Conservation (phyloP, 2,329 filamentous ascomycete species). For the Xylaria hypoxylon region DNA sequence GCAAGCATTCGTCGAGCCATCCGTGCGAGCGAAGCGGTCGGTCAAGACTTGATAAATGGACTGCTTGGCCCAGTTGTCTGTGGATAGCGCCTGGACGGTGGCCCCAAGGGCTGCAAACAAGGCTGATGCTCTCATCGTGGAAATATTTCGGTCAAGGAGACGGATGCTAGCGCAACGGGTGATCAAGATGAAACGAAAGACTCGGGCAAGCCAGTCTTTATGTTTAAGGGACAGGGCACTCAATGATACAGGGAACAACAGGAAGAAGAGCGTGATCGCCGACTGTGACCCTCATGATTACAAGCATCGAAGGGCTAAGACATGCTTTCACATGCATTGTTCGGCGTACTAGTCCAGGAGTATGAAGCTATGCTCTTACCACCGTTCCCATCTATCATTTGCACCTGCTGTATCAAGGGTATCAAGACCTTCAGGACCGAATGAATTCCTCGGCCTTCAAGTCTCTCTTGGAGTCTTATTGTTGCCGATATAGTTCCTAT, state of each 20-base stretch:
- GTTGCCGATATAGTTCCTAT: neutral
- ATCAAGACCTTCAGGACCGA: slow-evolving; percentile 3
- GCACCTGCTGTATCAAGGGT: slow-evolving; percentile 22
- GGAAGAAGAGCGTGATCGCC: neutral
- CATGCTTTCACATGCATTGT: neutral
- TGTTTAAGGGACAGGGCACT: neutral
- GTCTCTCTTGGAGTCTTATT: neutral
- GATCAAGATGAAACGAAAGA: neutral
- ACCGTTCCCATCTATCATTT: neutral
- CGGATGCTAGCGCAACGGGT: neutral
- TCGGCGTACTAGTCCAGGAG: neutral
- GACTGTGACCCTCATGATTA: neutral
- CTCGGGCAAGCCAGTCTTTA: neutral
- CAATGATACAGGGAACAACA: neutral
- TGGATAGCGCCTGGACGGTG: slow-evolving; percentile 44
- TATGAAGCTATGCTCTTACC: neutral
- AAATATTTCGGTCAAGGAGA: neutral
- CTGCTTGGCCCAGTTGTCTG: slow-evolving; percentile 54
- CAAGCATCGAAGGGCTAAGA: neutral
- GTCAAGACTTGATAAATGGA: slow-evolving; percentile 59
- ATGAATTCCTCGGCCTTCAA: slow-evolving; percentile 11
- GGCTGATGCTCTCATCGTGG: slow-evolving; percentile 37
- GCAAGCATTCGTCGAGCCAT: slow-evolving; percentile 53
- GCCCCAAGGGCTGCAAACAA: slow-evolving; percentile 35
- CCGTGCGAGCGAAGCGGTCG: slow-evolving; percentile 52